These are phyloP conservation scores for Phyllosticta citrichinensis DNA, from an alignment of 2,329 filamentous ascomycete species.

Conservation along the genomic window DNA sequence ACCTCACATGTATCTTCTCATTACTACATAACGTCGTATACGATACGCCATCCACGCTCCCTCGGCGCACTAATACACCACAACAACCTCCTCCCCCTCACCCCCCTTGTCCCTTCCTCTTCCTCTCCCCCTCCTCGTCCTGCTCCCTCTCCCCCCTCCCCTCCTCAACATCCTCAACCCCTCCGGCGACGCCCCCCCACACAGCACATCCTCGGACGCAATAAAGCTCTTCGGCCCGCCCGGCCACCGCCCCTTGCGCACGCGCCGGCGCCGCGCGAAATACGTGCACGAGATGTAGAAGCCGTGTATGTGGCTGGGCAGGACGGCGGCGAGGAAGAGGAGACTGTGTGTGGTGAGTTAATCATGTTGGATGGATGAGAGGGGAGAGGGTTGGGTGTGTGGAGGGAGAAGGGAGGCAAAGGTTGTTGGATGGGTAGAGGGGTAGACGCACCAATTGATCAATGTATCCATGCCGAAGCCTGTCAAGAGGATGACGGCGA, in stretches of 20 bases:
- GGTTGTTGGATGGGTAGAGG: not conserved
- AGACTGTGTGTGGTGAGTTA: not conserved
- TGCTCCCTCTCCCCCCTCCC: not conserved
- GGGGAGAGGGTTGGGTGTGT: not conserved
- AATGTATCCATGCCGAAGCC: constrained; percentile 11
- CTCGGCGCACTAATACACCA: too few relatives aligned
- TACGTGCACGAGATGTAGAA: constrained; percentile 12
- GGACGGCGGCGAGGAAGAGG: constrained; percentile 12
- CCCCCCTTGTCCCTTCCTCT: too few relatives aligned
- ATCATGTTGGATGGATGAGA: not conserved
- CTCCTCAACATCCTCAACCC: not conserved
- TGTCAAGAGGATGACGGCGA: constrained; percentile 12
- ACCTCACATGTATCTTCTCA: too few relatives aligned
- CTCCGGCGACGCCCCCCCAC: constrained; percentile 7
- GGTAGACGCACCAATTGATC: constrained; percentile 6
- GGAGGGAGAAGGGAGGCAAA: not conserved
- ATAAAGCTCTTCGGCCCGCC: constrained; percentile 9
- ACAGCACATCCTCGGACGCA: constrained; percentile 6
- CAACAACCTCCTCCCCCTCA: too few relatives aligned
- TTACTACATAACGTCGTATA: too few relatives aligned
- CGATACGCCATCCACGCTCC: too few relatives aligned
- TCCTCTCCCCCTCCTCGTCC: not conserved
- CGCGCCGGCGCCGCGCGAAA: constrained; percentile 10
- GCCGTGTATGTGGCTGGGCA: constrained; percentile 12
- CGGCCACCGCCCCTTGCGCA: constrained; percentile 8